Base-by-base conservation (phyloP, 176 grass and related monocot genomes). In the Juncus effusus region DNA sequence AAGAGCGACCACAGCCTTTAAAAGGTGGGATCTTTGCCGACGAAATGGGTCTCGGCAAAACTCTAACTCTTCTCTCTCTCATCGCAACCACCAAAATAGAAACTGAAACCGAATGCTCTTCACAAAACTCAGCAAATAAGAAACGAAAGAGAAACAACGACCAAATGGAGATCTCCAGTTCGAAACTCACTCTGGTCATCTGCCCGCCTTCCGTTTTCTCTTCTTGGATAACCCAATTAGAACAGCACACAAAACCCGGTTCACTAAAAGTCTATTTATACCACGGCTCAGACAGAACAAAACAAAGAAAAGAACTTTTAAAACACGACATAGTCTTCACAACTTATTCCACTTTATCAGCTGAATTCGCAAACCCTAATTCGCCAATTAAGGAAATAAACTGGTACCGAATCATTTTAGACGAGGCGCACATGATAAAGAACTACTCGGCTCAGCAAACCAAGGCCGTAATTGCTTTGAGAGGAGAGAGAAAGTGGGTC, bases 31-130 rank as follows among this genome's bases (percentile, higher is more conserved):
- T 96, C 62, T 91, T 96, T 15, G 93, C 93, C 0, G 93, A 96
- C 69, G 88, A 96, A 63, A 97, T 97, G 93, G 93, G 93, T 47
- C 80, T 97, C 51, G 93, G 93, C 7, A 97, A 92, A 81, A 97
- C 93, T 0, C 88, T 97, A 3, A 97, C 88, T 2, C 77, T 97
- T 5, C 59, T 97, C 51, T 81, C 88, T 11, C 69, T 97, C 58
- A 86, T 97, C 42, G 88, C 77, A 4, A 68, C 55, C 16, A 84
- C 65, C 51, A 83, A 78, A 74, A 81, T 6, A 70, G 38, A 39
- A n/a, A 67, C 74, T 74, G 73, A 53, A 42, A 51, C 38, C 40
- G 80, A 72, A 66, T 70, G 76, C 37, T 54, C 4, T 13, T 65
- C 12, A 7, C n/a, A 51, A 36, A 52, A 49, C 1, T 73, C 79